Evolutionary conservation across 805 yeast species (phyloP), one percentile per base, ranked within the genome.

Genomic region (Cyberlindnera petersonii): DNA sequence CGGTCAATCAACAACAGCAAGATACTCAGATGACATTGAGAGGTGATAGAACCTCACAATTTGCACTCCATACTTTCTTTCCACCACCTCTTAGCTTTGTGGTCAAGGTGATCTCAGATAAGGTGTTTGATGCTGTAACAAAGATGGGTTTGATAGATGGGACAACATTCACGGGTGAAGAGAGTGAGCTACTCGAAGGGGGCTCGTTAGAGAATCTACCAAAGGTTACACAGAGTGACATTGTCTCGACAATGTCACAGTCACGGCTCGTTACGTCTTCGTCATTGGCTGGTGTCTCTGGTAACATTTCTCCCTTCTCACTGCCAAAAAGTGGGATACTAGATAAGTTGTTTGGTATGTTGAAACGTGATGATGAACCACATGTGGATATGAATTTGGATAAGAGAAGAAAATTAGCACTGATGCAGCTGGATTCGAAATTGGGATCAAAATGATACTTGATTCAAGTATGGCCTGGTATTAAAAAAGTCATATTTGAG

Each of bases 221-320:
- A n/a, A 43, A 41, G n/a, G 16, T 35, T 7, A 31, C 50, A 4
- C 55, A 50, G 40, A 45, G 42, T 3, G 53, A 50, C 14, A 24
- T 52, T 16, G 66, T 65, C 13, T 50, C 64, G 16, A 49, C 61
- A 22, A 56, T 52, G 46, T 39, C 66, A 4, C 66, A 63, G 39
- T 59, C 68, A 1, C 58, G 59, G 14, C 44, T 69, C 23, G 63
- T 69, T 49, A 67, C 65, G 6, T 54, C 68, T 13, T 67, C 72
- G 2, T 58, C 71, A 1, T 49, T 68, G 31, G 61, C 60, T 30
- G 73, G 73, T 2, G 73, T 68, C 8, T 44, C 53, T 8, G 60
- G 62, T 4, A 55, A 58, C n/a, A 46, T 68, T 5, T 60, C 68
- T 0, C 52, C 55, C 16, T 51, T 63, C n/a, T 44, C 55, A 13